Evolutionary conservation across 768 basidiomycete species (phyloP).

Genomic region (Mycena leptocephala): DNA sequence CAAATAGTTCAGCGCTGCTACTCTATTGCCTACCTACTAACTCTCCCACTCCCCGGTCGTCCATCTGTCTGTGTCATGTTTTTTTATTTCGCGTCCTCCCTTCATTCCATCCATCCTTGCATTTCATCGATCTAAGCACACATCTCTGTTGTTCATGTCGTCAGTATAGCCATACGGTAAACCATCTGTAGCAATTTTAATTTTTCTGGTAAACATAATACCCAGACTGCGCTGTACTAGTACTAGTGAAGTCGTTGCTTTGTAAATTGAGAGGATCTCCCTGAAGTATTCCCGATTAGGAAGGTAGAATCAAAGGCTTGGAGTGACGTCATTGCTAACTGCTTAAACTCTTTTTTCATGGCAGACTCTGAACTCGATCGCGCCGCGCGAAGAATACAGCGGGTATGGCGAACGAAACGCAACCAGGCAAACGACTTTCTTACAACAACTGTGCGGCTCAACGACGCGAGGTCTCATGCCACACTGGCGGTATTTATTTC

Average conservation of each 20-base stretch:
- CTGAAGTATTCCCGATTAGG: too few species aligned
- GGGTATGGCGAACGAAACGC: conserved; percentile 51
- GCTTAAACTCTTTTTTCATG: not conserved
- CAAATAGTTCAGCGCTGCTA: conserved; percentile 51
- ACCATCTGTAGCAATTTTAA: conserved; percentile 59
- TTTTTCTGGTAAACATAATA: conserved; percentile 45
- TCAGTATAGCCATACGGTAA: conserved; percentile 56
- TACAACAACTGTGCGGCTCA: conserved; percentile 51
- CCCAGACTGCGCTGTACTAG: conserved; percentile 28
- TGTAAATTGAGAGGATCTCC: too few species aligned
- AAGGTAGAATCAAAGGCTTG: too few species aligned
- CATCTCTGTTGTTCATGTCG: conserved; percentile 39
- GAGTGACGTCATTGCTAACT: conserved; percentile 48
- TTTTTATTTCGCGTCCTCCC: conserved; percentile 19
- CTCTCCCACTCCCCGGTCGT: not conserved
- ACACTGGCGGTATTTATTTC: conserved; percentile 50
- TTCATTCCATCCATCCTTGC: conserved; percentile 1
- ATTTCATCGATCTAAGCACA: conserved; percentile 28
- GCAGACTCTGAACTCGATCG: not conserved
- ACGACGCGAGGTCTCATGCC: conserved; percentile 57
- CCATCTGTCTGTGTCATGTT: conserved; percentile 7
- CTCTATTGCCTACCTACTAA: conserved; percentile 33
- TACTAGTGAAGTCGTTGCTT: not conserved
- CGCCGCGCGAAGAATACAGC: conserved; percentile 58
- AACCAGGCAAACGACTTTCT: conserved; percentile 47